Evolutionary conservation across 768 basidiomycete species (phyloP).

Genomic region (Neoboletus magnificus): DNA sequence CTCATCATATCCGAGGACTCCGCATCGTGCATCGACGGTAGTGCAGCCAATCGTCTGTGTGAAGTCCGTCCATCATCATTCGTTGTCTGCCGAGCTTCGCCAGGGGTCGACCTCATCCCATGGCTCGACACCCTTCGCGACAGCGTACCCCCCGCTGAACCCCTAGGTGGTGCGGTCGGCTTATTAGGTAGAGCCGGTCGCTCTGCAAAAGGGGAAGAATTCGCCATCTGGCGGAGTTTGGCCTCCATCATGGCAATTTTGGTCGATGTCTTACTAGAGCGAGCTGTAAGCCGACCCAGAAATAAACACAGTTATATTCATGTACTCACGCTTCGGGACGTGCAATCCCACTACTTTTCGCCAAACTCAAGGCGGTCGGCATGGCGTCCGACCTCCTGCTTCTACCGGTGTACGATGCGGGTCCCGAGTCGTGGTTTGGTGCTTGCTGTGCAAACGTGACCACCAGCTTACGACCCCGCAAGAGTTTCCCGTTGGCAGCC

Average conservation of each 20-base stretch:
- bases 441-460: conserved; percentile 94
- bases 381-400: conserved; percentile 54
- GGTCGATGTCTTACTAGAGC: conserved; percentile 58
- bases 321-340: conserved; percentile 47
- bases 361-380: conserved; percentile 84
- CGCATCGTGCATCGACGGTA: conserved; percentile 1
- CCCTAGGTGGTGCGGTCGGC: conserved; percentile 7
- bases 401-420: conserved; percentile 31
- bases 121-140: neutral
- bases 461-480: conserved; percentile 83
- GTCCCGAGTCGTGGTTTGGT: conserved; percentile 36
- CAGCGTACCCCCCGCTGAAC: neutral
- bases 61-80: neutral
- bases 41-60: neutral
- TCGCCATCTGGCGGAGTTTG: conserved; percentile 80
- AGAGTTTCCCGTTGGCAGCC: conserved; percentile 69
- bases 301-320: neutral
- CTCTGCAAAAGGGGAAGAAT: conserved; percentile 20
- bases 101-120: neutral
- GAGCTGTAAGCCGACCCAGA: conserved; percentile 6
- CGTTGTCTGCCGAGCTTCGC: neutral
- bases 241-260: conserved; percentile 98
- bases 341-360: conserved; percentile 64
- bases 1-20: conserved; percentile 15
- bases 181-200: conserved; percentile 22